Evolutionary conservation across 1,284 basidiomycete genomes (phyloP), one percentile per base, ranked within the genome.

Genomic region (Puccinia coronata): DNA sequence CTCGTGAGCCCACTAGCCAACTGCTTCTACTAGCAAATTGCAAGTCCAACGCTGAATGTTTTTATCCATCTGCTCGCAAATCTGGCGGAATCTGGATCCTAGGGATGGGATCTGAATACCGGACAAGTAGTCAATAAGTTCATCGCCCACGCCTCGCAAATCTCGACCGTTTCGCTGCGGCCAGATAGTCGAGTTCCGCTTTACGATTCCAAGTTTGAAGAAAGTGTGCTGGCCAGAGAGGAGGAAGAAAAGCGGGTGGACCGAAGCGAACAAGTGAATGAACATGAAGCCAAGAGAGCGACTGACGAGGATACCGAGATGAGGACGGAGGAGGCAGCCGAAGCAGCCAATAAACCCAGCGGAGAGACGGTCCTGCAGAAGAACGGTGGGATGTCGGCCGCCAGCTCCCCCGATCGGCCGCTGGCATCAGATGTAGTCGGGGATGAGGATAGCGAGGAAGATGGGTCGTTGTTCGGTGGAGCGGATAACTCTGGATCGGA

Each of bases 91-190:
- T 57, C 36, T 47, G 23, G 28, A 51, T 14, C 39, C 23, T 85
- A 98, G 94, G 93, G 97, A 90, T 99, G 97, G 96, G 96, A 99
- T 87, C 89, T 99, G 70, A 93, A 99, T 85, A 96, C 92, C 0
- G 97, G 97, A 0, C 90, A 93, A 83, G 88, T 89, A 47, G 89
- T 92, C 6, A 90, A 95, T 63, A 90, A 89, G 55, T 98, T 93
- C 84, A 91, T 90, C 0, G 90, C 92, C 0, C 94, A 97, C 85
- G 92, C 92, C 36, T 91, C 94, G 1, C 96, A 98, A 85, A 90
- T 99, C 16, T 92, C 94, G 2, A 90, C 91, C 18, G 87, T 98
- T 59, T 90, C 92, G 25, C 89, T 97, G 41, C 90, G 93, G 76
- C 95, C 96, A 2, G 85, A 89, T 43, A 31, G 74, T 70, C 14